A percentile compares a stretch with the other conserved stretches of the same genome.
Conservation (phyloP, 2,329 filamentous ascomycete genomes). For the Harringtonia aguacate region DNA sequence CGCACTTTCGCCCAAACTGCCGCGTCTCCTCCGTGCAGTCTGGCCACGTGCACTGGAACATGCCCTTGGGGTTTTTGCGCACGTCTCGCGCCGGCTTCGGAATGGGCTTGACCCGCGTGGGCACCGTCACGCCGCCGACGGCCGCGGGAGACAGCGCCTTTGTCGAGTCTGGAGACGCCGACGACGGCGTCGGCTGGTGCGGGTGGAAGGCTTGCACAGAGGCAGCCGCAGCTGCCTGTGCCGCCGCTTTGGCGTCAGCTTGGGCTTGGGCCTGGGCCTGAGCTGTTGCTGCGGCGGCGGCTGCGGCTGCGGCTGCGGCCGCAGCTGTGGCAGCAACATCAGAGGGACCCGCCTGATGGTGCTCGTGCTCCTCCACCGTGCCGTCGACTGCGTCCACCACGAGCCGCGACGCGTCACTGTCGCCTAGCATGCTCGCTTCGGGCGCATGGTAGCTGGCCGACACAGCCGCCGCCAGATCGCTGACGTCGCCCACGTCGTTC, state of each 20-base stretch:
- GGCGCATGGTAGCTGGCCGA: constrained; percentile 9
- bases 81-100: constrained; percentile 48
- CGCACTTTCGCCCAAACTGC: constrained; percentile 73
- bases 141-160: constrained; percentile 17
- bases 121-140: constrained; percentile 7
- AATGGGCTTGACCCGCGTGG: constrained; percentile 39
- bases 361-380: not conserved
- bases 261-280: not conserved
- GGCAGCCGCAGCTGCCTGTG: not conserved
- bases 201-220: too few relatives aligned
- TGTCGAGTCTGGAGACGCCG: constrained; percentile 9
- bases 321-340: constrained; percentile 3
- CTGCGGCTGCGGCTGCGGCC: constrained; percentile 9
- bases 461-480: constrained; percentile 11
- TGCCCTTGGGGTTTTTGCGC: constrained; percentile 57
- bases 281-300: constrained; percentile 1
- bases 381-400: constrained; percentile 4
- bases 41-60: constrained; percentile 62
- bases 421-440: constrained; percentile 10
- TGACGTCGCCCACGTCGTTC: constrained; percentile 9
- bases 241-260: not conserved
- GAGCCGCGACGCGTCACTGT: constrained; percentile 9
- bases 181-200: too few relatives aligned
- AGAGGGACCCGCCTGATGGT: not conserved
- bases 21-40: constrained; percentile 56